These are phyloP conservation scores for Apophysomyces elegans DNA, from an alignment of 371 early-diverging fungal species.

Conservation along the genomic window DNA sequence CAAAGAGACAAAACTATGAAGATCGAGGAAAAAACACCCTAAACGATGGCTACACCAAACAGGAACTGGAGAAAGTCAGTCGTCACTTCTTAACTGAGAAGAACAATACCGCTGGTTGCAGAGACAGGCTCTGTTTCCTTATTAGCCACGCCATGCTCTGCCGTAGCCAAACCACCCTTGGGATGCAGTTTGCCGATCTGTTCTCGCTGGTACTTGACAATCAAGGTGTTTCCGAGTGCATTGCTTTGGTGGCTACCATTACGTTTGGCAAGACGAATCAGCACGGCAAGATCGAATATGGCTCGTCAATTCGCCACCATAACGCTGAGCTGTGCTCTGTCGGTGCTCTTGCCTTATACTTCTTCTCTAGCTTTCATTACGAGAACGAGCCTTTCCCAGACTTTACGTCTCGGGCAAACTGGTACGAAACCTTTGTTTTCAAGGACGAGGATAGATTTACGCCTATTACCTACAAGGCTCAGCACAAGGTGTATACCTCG, in stretches of 20 bases:
- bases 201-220: conserved; percentile 1
- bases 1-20: conserved; percentile 9
- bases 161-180: conserved; percentile 3
- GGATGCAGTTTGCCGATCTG: conserved; percentile 12
- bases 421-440: no score
- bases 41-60: conserved; percentile 14
- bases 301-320: neutral
- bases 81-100: neutral
- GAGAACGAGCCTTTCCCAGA: no score
- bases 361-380: no score
- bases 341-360: no score
- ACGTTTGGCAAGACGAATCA: conserved; percentile 12
- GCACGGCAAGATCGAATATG: conserved; percentile 17
- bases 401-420: no score
- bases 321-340: no score
- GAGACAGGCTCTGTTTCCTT: conserved; percentile 14
- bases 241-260: conserved; percentile 6
- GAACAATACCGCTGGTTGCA: neutral
- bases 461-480: no score
- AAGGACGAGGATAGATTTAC: no score
- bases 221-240: neutral
- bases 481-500: no score
- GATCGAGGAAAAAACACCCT: conserved; percentile 8
- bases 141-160: conserved; percentile 15
- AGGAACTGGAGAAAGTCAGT: conserved; percentile 11